Evolutionary conservation across 495 filamentous ascomycete genomes (phyloP).

Genomic region (Bryoglossum gracile): DNA sequence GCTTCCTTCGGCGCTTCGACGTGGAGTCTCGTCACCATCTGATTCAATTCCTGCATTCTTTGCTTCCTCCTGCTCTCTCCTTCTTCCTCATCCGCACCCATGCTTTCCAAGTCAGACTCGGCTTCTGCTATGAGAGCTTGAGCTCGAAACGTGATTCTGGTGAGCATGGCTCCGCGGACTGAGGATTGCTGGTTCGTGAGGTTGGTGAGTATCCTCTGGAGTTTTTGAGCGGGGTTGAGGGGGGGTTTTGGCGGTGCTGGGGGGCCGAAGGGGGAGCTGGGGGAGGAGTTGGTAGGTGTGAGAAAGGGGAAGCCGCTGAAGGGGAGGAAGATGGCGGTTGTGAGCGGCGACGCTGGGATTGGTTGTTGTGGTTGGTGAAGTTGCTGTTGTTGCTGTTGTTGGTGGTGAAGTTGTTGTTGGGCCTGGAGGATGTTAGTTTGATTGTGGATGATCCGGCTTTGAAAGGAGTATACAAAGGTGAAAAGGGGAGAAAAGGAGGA

Average conservation of each 20-base stretch:
- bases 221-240: slow-evolving; percentile 28
- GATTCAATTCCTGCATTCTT: slow-evolving; percentile 1
- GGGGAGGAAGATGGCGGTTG: slow-evolving; percentile 38
- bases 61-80: background rate
- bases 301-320: slow-evolving; percentile 31
- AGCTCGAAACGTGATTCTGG: slow-evolving; percentile 34
- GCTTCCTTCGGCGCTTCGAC: background rate
- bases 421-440: background rate
- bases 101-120: slow-evolving; percentile 4
- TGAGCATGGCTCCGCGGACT: slow-evolving; percentile 37
- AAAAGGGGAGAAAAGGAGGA: background rate
- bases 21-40: slow-evolving; percentile 6
- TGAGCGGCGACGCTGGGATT: slow-evolving; percentile 15
- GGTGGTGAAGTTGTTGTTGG: no score
- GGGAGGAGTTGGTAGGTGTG: no score
- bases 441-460: background rate
- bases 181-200: slow-evolving; percentile 35
- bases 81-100: background rate
- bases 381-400: no score
- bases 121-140: slow-evolving; percentile 7
- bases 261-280: no score
- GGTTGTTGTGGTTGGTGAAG: no score
- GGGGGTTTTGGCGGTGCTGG: background rate
- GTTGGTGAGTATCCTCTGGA: slow-evolving; percentile 30
- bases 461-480: background rate